phyloP scores from a whole-genome alignment of 1,284 basidiomycete species.

The Ustilago crameri region DNA sequence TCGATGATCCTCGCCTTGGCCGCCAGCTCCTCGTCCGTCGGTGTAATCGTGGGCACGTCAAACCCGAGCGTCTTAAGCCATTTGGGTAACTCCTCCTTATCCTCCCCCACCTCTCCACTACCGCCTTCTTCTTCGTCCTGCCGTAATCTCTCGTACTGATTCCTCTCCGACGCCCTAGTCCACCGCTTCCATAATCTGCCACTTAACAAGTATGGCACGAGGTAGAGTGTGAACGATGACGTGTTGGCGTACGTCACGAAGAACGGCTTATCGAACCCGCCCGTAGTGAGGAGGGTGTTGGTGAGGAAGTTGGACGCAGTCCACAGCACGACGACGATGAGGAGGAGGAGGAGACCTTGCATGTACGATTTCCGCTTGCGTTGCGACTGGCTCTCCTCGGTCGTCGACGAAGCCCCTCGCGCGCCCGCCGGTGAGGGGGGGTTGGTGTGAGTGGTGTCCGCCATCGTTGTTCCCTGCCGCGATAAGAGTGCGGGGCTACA shows the following conservation, averaged over 20 bases:
- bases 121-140: conserved; percentile 20
- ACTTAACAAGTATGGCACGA: conserved; percentile 75
- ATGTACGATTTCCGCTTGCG: conserved; percentile 71
- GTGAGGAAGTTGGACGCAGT: conserved; percentile 70
- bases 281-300: conserved; percentile 63
- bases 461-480: conserved; percentile 13
- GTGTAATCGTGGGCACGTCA: conserved; percentile 37
- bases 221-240: conserved; percentile 86
- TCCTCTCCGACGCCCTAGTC: conserved; percentile 13
- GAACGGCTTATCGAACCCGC: conserved; percentile 67
- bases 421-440: not conserved
- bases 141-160: conserved; percentile 10
- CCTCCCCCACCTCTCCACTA: conserved; percentile 12
- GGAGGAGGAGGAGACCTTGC: conserved; percentile 78
- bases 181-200: conserved; percentile 22
- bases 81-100: conserved; percentile 17
- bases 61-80: conserved; percentile 62
- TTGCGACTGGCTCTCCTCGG: conserved; percentile 16
- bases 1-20: conserved; percentile 7
- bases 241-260: conserved; percentile 85
- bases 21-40: conserved; percentile 4
- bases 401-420: not conserved
- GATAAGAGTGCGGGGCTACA: not conserved
- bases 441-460: conserved; percentile 9
- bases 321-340: conserved; percentile 86